Evolutionary conservation across 2,329 filamentous ascomycete genomes (phyloP), one percentile per base, ranked within the genome.

Genomic region (Verticillium zaregamsianum): DNA sequence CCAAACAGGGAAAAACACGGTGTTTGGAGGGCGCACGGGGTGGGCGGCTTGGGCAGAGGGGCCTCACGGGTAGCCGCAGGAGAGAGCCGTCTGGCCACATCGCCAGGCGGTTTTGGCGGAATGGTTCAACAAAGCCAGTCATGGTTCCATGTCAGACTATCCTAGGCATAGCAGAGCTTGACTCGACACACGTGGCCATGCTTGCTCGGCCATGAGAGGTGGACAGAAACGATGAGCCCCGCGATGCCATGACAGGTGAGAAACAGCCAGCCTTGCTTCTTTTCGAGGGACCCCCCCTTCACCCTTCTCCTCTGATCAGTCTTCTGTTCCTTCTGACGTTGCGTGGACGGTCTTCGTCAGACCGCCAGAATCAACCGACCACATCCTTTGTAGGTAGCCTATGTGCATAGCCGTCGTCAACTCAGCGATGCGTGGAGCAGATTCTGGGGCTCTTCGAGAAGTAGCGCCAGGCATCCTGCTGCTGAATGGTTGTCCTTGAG

Each of bases 171-270:
- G 61, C 68, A 73, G 77, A 75, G 71, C 75, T 79, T 77, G 81
- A 84, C 81, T 84, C 81, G 81, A 80, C 79, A 82, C 80, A 82
- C 78, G 79, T 82, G 80, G 79, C 76, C 68, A 70, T 68, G 68
- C 71, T 68, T 64, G 64, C 68, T 63, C 65, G 65, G 67, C 65
- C 65, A 28, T 61, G 59, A 61, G 49, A 66, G 61, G 39, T 0
- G 40, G 40, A 9, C 40, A n/a, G 28, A 25, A 52, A 65, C 58
- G 60, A 9, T 56, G 28, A 23, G 11, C 32, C 17, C 12, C 23
- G n/a, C 28, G 35, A 40, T 54, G 14, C 25, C 4, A 49, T 40
- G 28, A 25, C 35, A 33, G 23, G 14, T 15, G 31, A 32, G 20
- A 35, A 14, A 58, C 63, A 55, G 28, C 45, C 45, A 56, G 45